Evolutionary conservation across 768 basidiomycete species (phyloP).

Genomic region (Leccinellum rugosiceps): DNA sequence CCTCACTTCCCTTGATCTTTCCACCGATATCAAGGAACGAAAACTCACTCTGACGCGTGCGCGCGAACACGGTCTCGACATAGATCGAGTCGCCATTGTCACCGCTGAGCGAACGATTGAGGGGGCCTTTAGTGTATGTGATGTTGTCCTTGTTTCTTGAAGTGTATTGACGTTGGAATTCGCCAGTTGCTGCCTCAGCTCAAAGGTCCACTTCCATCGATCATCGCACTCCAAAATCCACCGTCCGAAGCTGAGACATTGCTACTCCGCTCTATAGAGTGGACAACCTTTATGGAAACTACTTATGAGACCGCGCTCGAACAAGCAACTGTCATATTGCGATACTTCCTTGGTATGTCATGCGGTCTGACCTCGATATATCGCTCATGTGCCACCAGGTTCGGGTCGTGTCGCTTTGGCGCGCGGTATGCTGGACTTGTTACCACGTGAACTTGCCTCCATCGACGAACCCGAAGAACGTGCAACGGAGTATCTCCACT

Average conservation of each 20-base stretch:
- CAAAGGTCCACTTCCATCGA: conserved; percentile 57
- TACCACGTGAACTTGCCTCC: conserved; percentile 60
- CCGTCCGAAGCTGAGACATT: conserved; percentile 58
- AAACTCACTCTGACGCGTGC: conserved; percentile 69
- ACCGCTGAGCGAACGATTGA: conserved; percentile 79
- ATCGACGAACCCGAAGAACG: conserved; percentile 68
- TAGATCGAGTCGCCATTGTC: conserved; percentile 72
- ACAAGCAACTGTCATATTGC: conserved; percentile 83
- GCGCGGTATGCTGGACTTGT: conserved; percentile 50
- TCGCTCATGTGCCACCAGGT: conserved; percentile 38
- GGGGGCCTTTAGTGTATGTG: conserved; percentile 58
- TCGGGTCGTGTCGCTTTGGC: conserved; percentile 75
- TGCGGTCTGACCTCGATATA: neutral
- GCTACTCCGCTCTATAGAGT: conserved; percentile 86
- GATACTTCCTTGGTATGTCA: conserved; percentile 82
- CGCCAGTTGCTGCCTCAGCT: conserved; percentile 49
- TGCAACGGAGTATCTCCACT: conserved; percentile 75
- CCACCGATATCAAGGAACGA: conserved; percentile 62
- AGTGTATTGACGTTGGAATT: conserved; percentile 7
- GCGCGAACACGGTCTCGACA: conserved; percentile 80
- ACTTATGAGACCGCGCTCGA: conserved; percentile 79
- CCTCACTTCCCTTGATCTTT: conserved; percentile 72
- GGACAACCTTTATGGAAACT: conserved; percentile 76
- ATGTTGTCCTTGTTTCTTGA: conserved; percentile 4
- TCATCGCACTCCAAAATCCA: conserved; percentile 53